Evolutionary conservation across 805 yeast genomes (phyloP).

Genomic region (Wickerhamomyces alni): DNA sequence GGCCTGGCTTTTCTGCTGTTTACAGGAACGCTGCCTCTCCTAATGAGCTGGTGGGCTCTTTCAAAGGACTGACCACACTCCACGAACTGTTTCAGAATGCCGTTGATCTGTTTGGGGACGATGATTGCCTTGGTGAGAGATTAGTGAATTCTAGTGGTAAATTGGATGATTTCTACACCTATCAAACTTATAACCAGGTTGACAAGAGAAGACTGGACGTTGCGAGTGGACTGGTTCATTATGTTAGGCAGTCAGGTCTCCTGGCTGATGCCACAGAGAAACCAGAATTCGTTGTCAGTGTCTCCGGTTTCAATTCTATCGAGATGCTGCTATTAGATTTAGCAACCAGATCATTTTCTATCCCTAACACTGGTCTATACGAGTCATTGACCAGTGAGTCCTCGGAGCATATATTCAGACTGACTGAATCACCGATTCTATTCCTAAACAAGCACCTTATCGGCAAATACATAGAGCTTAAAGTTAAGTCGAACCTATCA

Average conservation of each 20-base stretch:
- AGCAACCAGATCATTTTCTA: conserved; percentile 47
- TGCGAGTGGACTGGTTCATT: conserved; percentile 39
- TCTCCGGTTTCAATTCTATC: conserved; percentile 44
- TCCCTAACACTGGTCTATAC: conserved; percentile 35
- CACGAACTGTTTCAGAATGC: conserved; percentile 33
- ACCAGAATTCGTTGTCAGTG: conserved; percentile 34
- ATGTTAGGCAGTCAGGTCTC: conserved; percentile 17
- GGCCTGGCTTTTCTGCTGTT: conserved; percentile 38
- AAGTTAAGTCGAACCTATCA: conserved; percentile 22
- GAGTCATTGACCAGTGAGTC: conserved; percentile 43
- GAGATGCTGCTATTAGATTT: conserved; percentile 57
- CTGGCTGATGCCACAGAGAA: conserved; percentile 6
- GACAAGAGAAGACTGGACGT: conserved; percentile 31
- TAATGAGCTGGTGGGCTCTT: conserved; percentile 16
- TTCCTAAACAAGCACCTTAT: conserved; percentile 40
- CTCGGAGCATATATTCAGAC: conserved; percentile 42
- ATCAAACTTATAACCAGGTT: conserved; percentile 32
- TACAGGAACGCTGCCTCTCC: conserved; percentile 32
- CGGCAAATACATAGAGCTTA: conserved; percentile 32
- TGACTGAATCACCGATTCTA: conserved; percentile 49
- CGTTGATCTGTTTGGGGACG: conserved; percentile 23
- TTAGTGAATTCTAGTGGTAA: conserved; percentile 15
- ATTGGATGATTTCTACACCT: conserved; percentile 34
- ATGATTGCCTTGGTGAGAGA: conserved; percentile 35
- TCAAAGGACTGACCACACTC: conserved; percentile 29